Evolutionary conservation across 2,329 filamentous ascomycete species (phyloP).

Genomic region (Falciphora oryzae): DNA sequence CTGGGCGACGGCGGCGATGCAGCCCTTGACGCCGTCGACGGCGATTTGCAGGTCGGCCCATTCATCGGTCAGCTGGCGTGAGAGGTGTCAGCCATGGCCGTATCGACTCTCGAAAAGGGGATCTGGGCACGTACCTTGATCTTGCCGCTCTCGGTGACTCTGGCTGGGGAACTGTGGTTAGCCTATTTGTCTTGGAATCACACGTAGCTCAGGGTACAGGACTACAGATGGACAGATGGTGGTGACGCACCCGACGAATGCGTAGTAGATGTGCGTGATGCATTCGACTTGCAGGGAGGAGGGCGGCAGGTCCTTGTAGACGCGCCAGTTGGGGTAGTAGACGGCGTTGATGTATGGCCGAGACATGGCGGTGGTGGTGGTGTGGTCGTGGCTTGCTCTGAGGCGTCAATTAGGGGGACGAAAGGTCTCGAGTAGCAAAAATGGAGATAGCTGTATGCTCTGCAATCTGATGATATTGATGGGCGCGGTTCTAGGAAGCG

Average conservation of each 20-base stretch:
- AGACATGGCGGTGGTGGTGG: neutral
- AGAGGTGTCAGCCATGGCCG: neutral
- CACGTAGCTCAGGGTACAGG: too few relatives aligned
- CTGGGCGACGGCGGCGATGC: slow-evolving; percentile 51
- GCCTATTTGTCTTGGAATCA: neutral
- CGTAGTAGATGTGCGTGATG: slow-evolving; percentile 60
- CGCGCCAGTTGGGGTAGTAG: slow-evolving; percentile 62
- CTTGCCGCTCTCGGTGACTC: slow-evolving; percentile 28
- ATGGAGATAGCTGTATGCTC: neutral
- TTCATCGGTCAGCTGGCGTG: slow-evolving; percentile 45
- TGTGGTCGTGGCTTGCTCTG: neutral
- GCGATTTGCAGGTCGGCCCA: slow-evolving; percentile 56
- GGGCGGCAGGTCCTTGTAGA: slow-evolving; percentile 56
- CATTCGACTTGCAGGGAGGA: slow-evolving; percentile 48
- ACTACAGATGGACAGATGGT: neutral
- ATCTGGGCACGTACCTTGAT: slow-evolving; percentile 32
- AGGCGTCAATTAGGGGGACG: neutral
- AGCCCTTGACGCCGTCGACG: slow-evolving; percentile 54
- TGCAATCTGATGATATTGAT: neutral
- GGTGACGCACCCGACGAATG: slow-evolving; percentile 46
- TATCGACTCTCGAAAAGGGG: neutral
- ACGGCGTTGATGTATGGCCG: slow-evolving; percentile 31
- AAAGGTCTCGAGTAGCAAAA: neutral
- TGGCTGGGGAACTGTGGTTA: slow-evolving; percentile 12
- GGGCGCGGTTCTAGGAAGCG: too few relatives aligned